A percentile compares a stretch with the other conserved stretches of the same genome.
Conservation (phyloP, 2,329 filamentous ascomycete species). For the Colletotrichum destructivum region DNA sequence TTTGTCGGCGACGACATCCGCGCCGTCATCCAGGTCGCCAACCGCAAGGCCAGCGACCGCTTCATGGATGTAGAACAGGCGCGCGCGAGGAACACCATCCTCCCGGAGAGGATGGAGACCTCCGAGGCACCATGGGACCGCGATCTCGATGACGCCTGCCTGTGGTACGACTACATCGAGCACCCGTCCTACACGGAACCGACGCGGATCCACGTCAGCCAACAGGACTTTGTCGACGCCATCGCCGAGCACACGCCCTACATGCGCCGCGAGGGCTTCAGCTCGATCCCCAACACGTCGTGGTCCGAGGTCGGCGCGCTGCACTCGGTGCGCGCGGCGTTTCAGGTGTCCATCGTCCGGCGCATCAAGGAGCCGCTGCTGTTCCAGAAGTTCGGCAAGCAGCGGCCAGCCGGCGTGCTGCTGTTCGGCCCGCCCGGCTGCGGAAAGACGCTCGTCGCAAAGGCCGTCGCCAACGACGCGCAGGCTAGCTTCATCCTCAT, state of each 20-base stretch:
- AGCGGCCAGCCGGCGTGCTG: slow-evolving; percentile 86
- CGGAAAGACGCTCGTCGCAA: slow-evolving; percentile 95
- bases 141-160: slow-evolving; percentile 12
- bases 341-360: slow-evolving; percentile 88
- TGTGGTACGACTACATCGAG: slow-evolving; percentile 40
- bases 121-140: slow-evolving; percentile 12
- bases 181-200: slow-evolving; percentile 45
- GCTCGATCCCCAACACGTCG: slow-evolving; percentile 91
- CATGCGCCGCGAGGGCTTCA: slow-evolving; percentile 91
- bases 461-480: slow-evolving; percentile 95
- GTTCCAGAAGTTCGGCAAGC: slow-evolving; percentile 84
- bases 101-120: slow-evolving; percentile 17
- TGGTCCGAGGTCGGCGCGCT: slow-evolving; percentile 95
- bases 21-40: slow-evolving; percentile 67
- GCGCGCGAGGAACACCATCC: slow-evolving; percentile 31
- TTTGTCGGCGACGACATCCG: slow-evolving; percentile 94
- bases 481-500: slow-evolving; percentile 99
- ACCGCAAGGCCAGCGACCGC: slow-evolving; percentile 55
- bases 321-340: slow-evolving; percentile 81
- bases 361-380: slow-evolving; percentile 87
- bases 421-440: slow-evolving; percentile 98
- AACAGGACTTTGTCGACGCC: slow-evolving; percentile 79
- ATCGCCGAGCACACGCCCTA: slow-evolving; percentile 75
- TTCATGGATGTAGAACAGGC: slow-evolving; percentile 50
- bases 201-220: slow-evolving; percentile 55